Percentiles rank a stretch among this genome's conserved stretches.
Evolutionary conservation across 2,329 filamentous ascomycete genomes (phyloP).

Genomic region (Trichoderma pleuroti): DNA sequence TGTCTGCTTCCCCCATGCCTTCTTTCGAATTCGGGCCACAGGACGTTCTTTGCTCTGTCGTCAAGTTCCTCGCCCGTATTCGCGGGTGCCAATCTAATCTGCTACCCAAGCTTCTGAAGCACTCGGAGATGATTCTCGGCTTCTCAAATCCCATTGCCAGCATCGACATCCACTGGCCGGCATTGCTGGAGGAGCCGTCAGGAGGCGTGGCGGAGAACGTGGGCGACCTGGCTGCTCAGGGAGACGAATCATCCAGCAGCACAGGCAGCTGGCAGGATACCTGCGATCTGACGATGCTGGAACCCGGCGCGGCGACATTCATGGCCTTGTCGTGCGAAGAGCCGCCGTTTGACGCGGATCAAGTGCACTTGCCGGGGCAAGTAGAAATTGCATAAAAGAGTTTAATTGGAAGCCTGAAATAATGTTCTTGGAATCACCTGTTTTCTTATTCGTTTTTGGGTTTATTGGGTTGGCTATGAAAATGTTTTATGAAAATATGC

Average conservation of each 20-base stretch:
- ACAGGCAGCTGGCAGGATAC: slow-evolving; percentile 14
- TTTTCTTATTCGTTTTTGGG: background rate
- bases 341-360: slow-evolving; percentile 10
- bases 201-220: slow-evolving; percentile 1
- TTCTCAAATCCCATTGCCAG: background rate
- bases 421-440: background rate
- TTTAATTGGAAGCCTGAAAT: background rate
- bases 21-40: slow-evolving; percentile 29
- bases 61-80: slow-evolving; percentile 26
- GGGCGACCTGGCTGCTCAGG: background rate
- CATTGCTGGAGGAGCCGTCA: slow-evolving; percentile 5
- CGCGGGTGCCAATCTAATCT: slow-evolving; percentile 30
- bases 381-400: slow-evolving; percentile 6
- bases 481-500: slow-evolving; percentile 7
- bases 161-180: slow-evolving; percentile 14
- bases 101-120: slow-evolving; percentile 27
- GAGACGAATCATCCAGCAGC: slow-evolving; percentile 10
- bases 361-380: slow-evolving; percentile 12
- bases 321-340: slow-evolving; percentile 8
- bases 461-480: background rate
- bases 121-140: slow-evolving; percentile 14
- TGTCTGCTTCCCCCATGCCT: slow-evolving; percentile 23
- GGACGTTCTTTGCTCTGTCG: slow-evolving; percentile 29
- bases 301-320: slow-evolving; percentile 2
- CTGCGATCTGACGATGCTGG: slow-evolving; percentile 13